Conservation (phyloP, 495 filamentous ascomycete genomes). For the Xylaria curta region DNA sequence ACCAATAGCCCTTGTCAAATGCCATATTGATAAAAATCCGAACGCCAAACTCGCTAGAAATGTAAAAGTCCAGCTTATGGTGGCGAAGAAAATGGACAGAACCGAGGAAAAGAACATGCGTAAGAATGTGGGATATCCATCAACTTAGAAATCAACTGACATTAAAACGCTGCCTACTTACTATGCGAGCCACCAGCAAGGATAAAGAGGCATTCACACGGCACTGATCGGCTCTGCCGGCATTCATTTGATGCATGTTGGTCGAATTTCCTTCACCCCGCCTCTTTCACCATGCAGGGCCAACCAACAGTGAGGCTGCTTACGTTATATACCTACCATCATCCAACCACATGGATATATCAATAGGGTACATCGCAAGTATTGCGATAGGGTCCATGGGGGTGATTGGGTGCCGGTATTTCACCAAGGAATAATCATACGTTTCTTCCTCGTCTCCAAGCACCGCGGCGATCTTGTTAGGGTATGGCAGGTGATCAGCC, state of each 20-base stretch:
- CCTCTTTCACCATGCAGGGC: neutral
- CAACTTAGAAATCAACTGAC: neutral
- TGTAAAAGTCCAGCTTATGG: neutral
- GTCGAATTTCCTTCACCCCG: neutral
- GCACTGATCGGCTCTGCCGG: neutral
- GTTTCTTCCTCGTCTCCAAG: too few relatives aligned
- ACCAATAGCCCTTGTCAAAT: neutral
- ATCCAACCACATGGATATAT: too few relatives aligned
- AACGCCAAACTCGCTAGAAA: neutral
- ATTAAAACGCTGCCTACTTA: too few relatives aligned
- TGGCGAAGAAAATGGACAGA: neutral
- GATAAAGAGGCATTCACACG: neutral
- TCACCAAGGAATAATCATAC: too few relatives aligned
- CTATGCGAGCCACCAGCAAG: too few relatives aligned
- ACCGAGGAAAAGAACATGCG: neutral
- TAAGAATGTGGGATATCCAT: neutral
- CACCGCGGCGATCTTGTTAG: too few relatives aligned
- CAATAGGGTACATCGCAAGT: too few relatives aligned
- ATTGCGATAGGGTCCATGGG: too few relatives aligned
- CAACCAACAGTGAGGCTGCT: neutral
- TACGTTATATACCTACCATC: too few relatives aligned
- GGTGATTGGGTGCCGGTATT: too few relatives aligned
- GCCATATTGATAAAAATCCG: neutral
- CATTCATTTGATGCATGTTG: neutral
- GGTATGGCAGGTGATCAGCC: too few relatives aligned